These are phyloP conservation scores for Beauveria bassiana DNA, from an alignment of 2,329 filamentous ascomycete species.

Conservation along the genomic window DNA sequence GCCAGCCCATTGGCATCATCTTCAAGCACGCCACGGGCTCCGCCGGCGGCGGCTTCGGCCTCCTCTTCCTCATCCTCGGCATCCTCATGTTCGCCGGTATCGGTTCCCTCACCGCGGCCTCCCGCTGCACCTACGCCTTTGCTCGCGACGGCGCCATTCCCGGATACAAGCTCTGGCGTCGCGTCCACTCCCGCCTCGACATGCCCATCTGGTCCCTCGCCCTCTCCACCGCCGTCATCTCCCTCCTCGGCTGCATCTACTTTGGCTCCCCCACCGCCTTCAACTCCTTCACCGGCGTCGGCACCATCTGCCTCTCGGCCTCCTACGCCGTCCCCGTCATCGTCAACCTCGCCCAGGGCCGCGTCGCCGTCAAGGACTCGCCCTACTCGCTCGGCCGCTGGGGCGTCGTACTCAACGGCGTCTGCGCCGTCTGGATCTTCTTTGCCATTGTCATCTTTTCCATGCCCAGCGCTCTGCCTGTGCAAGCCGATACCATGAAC, in stretches of 20 bases:
- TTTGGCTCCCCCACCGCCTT: conserved; percentile 72
- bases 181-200: conserved; percentile 56
- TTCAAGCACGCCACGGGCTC: conserved; percentile 72
- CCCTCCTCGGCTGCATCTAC: conserved; percentile 68
- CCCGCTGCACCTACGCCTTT: conserved; percentile 68
- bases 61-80: conserved; percentile 68
- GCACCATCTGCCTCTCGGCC: conserved; percentile 68
- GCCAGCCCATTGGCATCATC: conserved; percentile 67
- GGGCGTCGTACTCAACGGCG: conserved; percentile 59
- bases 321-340: conserved; percentile 72
- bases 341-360: conserved; percentile 58
- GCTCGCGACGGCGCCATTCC: conserved; percentile 69
- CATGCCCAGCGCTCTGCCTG: conserved; percentile 59
- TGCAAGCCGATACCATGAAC: conserved; percentile 52
- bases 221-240: conserved; percentile 61
- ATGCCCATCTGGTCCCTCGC: conserved; percentile 64
- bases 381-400: conserved; percentile 62
- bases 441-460: conserved; percentile 67
- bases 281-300: conserved; percentile 72
- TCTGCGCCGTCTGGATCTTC: conserved; percentile 63
- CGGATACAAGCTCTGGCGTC: conserved; percentile 57
- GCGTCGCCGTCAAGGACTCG: conserved; percentile 58
- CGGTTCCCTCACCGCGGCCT: conserved; percentile 66
- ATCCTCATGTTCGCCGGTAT: conserved; percentile 72
- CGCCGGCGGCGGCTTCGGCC: conserved; percentile 63